Evolutionary conservation across 179 eudicot genomes (phyloP), one percentile per base, ranked within the genome.

Genomic region (Spergularia azorica): DNA sequence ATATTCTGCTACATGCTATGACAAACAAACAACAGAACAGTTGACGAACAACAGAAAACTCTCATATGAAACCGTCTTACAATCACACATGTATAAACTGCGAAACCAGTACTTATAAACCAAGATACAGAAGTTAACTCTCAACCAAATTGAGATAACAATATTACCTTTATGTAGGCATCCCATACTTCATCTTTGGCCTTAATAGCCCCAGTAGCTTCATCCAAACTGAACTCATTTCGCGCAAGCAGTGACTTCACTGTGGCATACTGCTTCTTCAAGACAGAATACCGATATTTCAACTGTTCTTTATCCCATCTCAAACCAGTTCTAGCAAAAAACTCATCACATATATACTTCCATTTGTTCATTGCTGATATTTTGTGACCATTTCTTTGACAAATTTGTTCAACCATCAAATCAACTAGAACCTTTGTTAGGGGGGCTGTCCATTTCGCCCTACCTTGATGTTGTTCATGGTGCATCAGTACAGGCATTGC

Each of bases 241-340:
- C 79, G 88, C 20, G 82, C 86, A 43, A 90, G 89, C 58, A 91
- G 88, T 39, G 77, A 74, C 77, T 86, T 83, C 16, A 86, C 88
- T 64, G 67, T 70, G 64, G 39, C 72, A 84, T 86, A 84, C 76
- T 81, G 85, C 76, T 88, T 91, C 87, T 84, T 91, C 83, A 90
- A 76, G 63, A 83, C 86, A 60, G 86, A 69, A 72, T 77, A 86
- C 20, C 90, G 85, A 70, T 84, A 86, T 83, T 86, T 90, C 59
- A 92, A 70, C 67, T 90, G 92, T 63, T 90, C 97, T 72, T 58
- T 78, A 73, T 90, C 94, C 97, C 97, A 92, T 76, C 75, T 83
- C 77, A 86, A 77, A 59, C 96, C 88, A 12, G 94, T 86, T 79
- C 81, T 82, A 73, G 70, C 81, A 16, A 62, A 80, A 67, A 92